phyloP scores from a whole-genome alignment of 768 basidiomycete species.

The Suillus fuscotomentosus region DNA sequence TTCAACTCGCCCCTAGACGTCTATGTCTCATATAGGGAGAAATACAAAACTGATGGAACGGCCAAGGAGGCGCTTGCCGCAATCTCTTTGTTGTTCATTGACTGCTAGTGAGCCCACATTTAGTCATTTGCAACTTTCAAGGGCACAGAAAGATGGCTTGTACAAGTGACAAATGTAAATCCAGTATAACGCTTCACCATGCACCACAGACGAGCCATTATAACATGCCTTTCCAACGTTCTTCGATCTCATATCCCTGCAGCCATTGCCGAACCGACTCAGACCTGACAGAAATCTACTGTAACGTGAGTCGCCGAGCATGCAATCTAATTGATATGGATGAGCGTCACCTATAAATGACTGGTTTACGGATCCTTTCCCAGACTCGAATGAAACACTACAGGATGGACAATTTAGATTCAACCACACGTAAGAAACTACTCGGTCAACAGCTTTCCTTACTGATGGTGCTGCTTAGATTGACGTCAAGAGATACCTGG shows the following conservation, averaged over 20 bases:
- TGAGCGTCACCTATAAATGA: slow-evolving; percentile 52
- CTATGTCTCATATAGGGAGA: slow-evolving; percentile 50
- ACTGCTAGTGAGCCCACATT: slow-evolving; percentile 17
- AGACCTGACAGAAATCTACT: slow-evolving; percentile 47
- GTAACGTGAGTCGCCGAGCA: slow-evolving; percentile 33
- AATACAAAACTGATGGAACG: slow-evolving; percentile 46
- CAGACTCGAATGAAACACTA: slow-evolving; percentile 70
- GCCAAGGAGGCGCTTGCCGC: slow-evolving; percentile 35
- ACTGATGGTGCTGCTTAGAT: slow-evolving; percentile 27
- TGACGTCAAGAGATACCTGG: slow-evolving; percentile 46
- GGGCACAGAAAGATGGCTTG: slow-evolving; percentile 19
- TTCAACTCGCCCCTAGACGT: slow-evolving; percentile 71
- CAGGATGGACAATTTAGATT: slow-evolving; percentile 57
- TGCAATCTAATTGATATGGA: neutral
- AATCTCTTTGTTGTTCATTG: slow-evolving; percentile 8
- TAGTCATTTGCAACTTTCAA: slow-evolving; percentile 22
- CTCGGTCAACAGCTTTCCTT: neutral
- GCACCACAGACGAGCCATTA: slow-evolving; percentile 10
- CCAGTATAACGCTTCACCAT: slow-evolving; percentile 31
- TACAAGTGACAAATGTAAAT: slow-evolving; percentile 30
- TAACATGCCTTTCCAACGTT: slow-evolving; percentile 19
- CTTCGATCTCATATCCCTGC: neutral
- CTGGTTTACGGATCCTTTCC: slow-evolving; percentile 62
- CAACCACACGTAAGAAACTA: slow-evolving; percentile 53
- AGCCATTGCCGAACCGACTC: slow-evolving; percentile 18